Evolutionary conservation across 163 green algal species (phyloP).

Genomic region (Trebouxiophyceae sp.): DNA sequence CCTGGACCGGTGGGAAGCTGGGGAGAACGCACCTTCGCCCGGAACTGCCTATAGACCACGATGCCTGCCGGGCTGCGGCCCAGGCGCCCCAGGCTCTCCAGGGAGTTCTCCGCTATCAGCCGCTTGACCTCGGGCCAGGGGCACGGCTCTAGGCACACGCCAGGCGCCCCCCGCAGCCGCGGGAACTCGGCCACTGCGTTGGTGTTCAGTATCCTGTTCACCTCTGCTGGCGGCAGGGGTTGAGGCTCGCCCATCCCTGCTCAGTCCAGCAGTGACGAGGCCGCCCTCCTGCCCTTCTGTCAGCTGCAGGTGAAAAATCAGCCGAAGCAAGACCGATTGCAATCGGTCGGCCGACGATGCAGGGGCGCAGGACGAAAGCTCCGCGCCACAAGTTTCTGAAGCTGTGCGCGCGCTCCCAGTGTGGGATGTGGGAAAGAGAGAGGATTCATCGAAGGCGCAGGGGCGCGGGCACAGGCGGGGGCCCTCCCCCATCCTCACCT

Average conservation of each 20-base stretch:
- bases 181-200: slow-evolving; percentile 1
- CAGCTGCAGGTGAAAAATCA: neutral
- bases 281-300: no score
- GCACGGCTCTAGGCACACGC: slow-evolving; percentile 5
- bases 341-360: neutral
- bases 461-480: no score
- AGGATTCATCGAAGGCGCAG: no score
- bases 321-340: neutral
- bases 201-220: neutral
- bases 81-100: slow-evolving; percentile 27
- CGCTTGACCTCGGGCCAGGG: neutral
- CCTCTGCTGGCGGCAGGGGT: neutral
- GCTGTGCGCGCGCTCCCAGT: neutral
- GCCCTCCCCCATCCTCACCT: no score
- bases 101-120: slow-evolving; percentile 13
- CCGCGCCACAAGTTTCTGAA: slow-evolving; percentile 1
- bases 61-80: slow-evolving; percentile 20
- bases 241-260: neutral
- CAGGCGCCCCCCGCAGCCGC: slow-evolving; percentile 4
- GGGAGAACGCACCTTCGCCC: slow-evolving; percentile 15
- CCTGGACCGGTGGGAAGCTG: no score
- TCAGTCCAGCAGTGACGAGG: no score
- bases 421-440: no score
- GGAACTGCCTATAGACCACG: slow-evolving; percentile 21
- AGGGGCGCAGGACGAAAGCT: no score